Evolutionary conservation across 1,284 basidiomycete species (phyloP), one percentile per base, ranked within the genome.

Genomic region (Apiotrichum veenhuisii): DNA sequence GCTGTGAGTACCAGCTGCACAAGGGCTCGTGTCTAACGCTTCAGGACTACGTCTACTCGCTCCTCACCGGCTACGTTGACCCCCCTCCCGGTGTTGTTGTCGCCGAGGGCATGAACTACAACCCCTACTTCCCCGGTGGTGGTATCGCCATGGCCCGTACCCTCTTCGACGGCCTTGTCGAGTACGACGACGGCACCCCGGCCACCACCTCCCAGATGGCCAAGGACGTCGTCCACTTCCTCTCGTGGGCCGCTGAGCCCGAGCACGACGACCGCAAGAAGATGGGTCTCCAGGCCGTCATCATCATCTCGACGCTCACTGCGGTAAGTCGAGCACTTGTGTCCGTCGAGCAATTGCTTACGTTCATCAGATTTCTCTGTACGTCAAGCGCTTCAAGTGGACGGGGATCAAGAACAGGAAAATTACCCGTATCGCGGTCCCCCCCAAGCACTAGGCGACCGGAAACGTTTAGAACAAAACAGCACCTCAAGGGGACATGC

Each of bases 191-290:
- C 74, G 89, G 88, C 86, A 98, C 96, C 7, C 92, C 95, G 12
- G 91, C 95, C 14, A 98, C 95, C 49, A 89, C 93, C 12, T 90
- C 91, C n/a, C 96, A 98, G 78, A 95, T 98, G 93, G 94, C 96
- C 67, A 98, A 98, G 84, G 96, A 99, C 71, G 93, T 99, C 50
- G 85, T 86, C 41, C 91, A 89, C 3, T 99, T 98, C 87, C 80
- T 98, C 59, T 85, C 84, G 79, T 96, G 91, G 91, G 89, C 90
- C 43, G 85, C 95, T 58, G 96, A 98, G 79, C 96, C 96, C 27
- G 96, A 99, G 79, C 91, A 95, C 75, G 96, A 99, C 76, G 87
- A 94, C 75, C 85, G 96, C 74, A 98, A 99, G 84, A 91, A 92
- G 83, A 87, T 87, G 74, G 94, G 95, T 67, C 80, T 98, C 76